These are phyloP conservation scores for Rhamnella rubrinervis DNA, from an alignment of 331 rosid species.

Conservation along the genomic window DNA sequence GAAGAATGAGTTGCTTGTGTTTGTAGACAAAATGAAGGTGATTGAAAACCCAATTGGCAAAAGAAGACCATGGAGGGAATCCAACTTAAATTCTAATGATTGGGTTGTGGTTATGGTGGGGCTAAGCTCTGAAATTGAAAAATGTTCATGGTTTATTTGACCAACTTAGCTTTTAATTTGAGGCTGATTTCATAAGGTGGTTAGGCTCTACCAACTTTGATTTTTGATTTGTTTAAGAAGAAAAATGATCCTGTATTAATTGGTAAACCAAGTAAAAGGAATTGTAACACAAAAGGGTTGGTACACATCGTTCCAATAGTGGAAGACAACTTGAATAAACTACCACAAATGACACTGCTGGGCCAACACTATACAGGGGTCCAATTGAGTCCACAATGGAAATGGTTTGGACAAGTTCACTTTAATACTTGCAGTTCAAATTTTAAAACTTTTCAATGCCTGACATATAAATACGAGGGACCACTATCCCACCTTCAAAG, in stretches of 20 bases:
- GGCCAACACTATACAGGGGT: slow-evolving; percentile 12
- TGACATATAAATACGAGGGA: too few relatives aligned
- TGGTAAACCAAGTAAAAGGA: slow-evolving; percentile 22
- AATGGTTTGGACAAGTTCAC: not conserved
- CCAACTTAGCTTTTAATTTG: slow-evolving; percentile 9
- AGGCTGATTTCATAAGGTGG: not conserved
- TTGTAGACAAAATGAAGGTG: slow-evolving; percentile 9
- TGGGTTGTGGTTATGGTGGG: slow-evolving; percentile 17
- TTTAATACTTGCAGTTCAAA: not conserved
- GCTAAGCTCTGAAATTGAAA: not conserved
- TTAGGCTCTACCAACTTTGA: not conserved
- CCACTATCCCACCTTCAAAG: too few relatives aligned
- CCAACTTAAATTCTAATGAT: slow-evolving; percentile 23
- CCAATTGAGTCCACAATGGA: slow-evolving; percentile 5
- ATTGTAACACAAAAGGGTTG: not conserved
- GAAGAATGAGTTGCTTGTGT: slow-evolving; percentile 2
- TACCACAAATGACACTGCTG: slow-evolving; percentile 5
- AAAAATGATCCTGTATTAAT: slow-evolving; percentile 7
- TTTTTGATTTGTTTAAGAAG: too few relatives aligned
- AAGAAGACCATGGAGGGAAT: slow-evolving; percentile 21
- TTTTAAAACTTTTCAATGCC: not conserved
- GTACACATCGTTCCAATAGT: slow-evolving; percentile 12
- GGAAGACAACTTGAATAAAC: slow-evolving; percentile 23
- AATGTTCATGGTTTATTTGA: not conserved
- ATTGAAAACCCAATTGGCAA: not conserved